These are phyloP conservation scores for Chytriomyces sp. DNA, from an alignment of 192 early-diverging fungal species.

Conservation along the genomic window DNA sequence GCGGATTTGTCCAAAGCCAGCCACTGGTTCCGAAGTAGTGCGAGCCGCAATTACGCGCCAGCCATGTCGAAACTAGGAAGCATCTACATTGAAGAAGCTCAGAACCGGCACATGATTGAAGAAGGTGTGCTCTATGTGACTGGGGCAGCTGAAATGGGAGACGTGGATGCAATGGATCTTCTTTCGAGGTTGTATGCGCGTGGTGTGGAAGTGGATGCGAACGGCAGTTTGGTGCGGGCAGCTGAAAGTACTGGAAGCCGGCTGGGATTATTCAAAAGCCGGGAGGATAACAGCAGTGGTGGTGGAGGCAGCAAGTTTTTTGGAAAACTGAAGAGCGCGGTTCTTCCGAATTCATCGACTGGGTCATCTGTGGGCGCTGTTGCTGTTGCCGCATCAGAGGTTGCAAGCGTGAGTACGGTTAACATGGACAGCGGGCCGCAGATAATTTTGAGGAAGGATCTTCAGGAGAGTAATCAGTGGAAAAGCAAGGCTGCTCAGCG, in stretches of 20 bases:
- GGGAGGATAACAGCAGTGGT: not conserved
- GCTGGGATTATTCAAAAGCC: slow-evolving; percentile 6
- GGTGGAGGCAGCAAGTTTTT: not conserved
- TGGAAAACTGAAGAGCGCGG: not conserved
- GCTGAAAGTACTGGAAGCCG: not conserved
- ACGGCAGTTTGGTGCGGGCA: not conserved
- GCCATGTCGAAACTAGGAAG: slow-evolving; percentile 19
- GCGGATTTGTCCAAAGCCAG: not conserved
- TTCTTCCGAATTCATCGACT: not conserved
- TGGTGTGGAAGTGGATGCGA: slow-evolving; percentile 27
- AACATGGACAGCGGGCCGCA: not conserved
- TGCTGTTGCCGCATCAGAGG: not conserved
- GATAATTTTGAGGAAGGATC: not conserved
- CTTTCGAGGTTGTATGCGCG: slow-evolving; percentile 25
- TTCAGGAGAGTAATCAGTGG: not conserved
- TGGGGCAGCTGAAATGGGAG: slow-evolving; percentile 14
- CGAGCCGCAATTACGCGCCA: slow-evolving; percentile 1
- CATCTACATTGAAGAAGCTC: slow-evolving; percentile 1
- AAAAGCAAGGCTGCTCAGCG: slow-evolving; percentile 1
- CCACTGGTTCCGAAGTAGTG: slow-evolving; percentile 1
- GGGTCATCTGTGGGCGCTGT: not conserved
- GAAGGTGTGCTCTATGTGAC: slow-evolving; percentile 17
- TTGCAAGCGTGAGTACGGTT: not conserved
- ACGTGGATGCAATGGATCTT: slow-evolving; percentile 25
- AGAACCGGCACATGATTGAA: not conserved